Evolutionary conservation across 139 green algal genomes (phyloP).

Genomic region (Nannochloris sp.): DNA sequence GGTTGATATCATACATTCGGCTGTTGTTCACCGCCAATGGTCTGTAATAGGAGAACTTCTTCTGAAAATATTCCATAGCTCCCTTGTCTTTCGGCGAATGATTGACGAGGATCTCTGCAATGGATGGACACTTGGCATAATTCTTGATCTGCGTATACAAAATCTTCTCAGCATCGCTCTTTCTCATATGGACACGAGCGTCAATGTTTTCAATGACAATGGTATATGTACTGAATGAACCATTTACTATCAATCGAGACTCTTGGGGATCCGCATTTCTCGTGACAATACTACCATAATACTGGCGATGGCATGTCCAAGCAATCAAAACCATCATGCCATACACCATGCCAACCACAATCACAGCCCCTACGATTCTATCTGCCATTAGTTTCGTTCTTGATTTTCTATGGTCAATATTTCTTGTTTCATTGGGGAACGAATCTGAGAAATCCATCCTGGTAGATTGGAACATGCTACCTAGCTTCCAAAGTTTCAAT

Average conservation of each 20-base stretch:
- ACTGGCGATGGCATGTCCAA: not conserved
- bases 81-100: not conserved
- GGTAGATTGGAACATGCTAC: not conserved
- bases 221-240: slow-evolving; percentile 21
- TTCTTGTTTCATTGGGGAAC: not conserved
- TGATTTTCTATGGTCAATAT: not conserved
- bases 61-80: slow-evolving; percentile 9
- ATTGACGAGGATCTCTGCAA: slow-evolving; percentile 33
- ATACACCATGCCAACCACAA: not conserved
- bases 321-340: not conserved
- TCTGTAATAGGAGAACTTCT: slow-evolving; percentile 28
- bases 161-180: slow-evolving; percentile 5
- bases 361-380: not conserved
- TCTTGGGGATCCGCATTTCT: not conserved
- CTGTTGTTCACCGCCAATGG: slow-evolving; percentile 42
- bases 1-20: slow-evolving; percentile 23
- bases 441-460: not conserved
- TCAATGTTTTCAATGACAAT: slow-evolving; percentile 34
- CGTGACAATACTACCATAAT: not conserved
- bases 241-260: not conserved
- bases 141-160: slow-evolving; percentile 35
- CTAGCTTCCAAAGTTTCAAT: not conserved
- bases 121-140: slow-evolving; percentile 36
- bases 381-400: not conserved
- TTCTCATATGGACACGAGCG: slow-evolving; percentile 3